Conservation (phyloP, 345 rosid species). For the Syzygium grande region DNA sequence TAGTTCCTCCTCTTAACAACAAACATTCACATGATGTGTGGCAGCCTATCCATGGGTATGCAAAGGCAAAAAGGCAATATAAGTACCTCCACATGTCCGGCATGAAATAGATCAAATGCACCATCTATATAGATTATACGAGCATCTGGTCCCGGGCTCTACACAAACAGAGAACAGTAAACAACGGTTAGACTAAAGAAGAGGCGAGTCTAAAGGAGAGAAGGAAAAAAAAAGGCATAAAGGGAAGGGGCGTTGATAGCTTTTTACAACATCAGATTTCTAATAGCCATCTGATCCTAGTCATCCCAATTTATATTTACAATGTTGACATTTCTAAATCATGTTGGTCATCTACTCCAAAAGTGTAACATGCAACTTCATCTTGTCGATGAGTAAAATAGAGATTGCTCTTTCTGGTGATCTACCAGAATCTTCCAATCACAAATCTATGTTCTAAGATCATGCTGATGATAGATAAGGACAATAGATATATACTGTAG, state of each 20-base stretch:
- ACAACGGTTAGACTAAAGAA: background rate
- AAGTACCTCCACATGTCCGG: conserved; percentile 77
- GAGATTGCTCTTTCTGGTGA: background rate
- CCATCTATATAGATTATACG: conserved; percentile 69
- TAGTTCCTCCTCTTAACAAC: background rate
- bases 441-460: background rate
- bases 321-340: background rate
- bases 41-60: background rate
- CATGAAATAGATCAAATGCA: conserved; percentile 81
- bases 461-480: background rate
- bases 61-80: background rate
- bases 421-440: background rate
- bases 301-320: background rate
- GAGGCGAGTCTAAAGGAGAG: background rate
- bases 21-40: background rate
- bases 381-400: background rate
- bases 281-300: background rate
- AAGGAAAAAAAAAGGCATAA: background rate
- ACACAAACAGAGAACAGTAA: conserved; percentile 5
- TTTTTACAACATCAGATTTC: background rate
- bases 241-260: background rate
- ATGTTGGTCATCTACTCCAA: background rate
- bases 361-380: background rate
- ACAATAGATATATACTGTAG: background rate
- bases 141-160: conserved; percentile 69